Evolutionary conservation across 352 stramenopile species (phyloP), one percentile per base, ranked within the genome.

Genomic region (Phytophthora lateralis): DNA sequence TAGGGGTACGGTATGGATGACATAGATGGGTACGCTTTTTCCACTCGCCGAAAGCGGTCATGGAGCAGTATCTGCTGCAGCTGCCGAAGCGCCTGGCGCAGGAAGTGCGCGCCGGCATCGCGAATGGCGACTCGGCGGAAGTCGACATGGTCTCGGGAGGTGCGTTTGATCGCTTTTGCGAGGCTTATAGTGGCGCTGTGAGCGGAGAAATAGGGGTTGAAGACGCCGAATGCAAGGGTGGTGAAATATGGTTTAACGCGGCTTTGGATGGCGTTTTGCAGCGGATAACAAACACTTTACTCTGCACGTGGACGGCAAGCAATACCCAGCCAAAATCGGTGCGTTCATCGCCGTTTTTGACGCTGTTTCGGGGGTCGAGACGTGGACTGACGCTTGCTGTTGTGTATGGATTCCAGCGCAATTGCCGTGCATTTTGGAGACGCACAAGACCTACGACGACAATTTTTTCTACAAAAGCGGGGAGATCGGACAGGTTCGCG

Each of bases 401-500:
- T 30, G 10, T 62, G 18, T 41, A 3, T 24, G 21, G 21, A 3
- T 3, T 24, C 14, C 57, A 96, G 87, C 80, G n/a, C 83, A 96
- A 72, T 60, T 96, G 48, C 87, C 87, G 44, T 87, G 73, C 26
- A 93, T 96, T 60, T 46, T 96, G 20, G 87, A 96, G 73, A 96
- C 85, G 3, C 87, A 96, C 76, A 96, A 96, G 68, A 96, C 87
- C 14, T 96, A 96, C 53, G 87, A 96, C 43, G 85, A 94, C 59
- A 92, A 91, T 34, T 87, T 94, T 32, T 91, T 94, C 37, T 96
- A 96, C 75, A 96, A 96, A 53, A 93, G 85, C 43, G 83, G 85
- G 37, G 87, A 96, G 55, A 93, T 96, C 35, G 87, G 87, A 50
- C 87, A 95, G 71, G 85, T 91, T 32, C 9, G 21, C 7, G 20